Percentiles rank a stretch among this genome's conserved stretches.
These are phyloP conservation scores for Backusella macrospora DNA, from an alignment of 192 early-diverging fungal genomes.

Conservation along the genomic window DNA sequence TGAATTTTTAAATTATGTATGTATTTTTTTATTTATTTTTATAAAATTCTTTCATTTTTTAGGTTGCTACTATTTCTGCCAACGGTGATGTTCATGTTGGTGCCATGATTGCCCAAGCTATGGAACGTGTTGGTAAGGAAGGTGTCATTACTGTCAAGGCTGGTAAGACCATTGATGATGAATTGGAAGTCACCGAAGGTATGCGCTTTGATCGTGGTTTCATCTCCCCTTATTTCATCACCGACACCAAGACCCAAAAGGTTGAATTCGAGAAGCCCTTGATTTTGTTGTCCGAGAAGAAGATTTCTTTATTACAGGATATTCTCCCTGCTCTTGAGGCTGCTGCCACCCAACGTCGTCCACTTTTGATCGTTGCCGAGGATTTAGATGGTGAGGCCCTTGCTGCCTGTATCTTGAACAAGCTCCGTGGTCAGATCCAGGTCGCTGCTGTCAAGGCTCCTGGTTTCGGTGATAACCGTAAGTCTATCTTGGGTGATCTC, in stretches of 20 bases:
- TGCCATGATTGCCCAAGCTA: conserved; percentile 95
- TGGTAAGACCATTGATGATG: conserved; percentile 99
- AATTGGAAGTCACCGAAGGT: conserved; percentile 99
- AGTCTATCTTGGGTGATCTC: conserved; percentile 96
- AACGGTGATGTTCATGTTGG: conserved; percentile 99
- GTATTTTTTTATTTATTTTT: not conserved
- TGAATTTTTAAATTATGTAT: too few relatives aligned
- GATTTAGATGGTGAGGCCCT: conserved; percentile 99
- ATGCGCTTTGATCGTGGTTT: conserved; percentile 99
- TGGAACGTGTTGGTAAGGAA: conserved; percentile 99
- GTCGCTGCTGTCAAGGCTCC: conserved; percentile 99
- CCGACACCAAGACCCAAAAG: conserved; percentile 97
- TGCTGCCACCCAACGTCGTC: conserved; percentile 92
- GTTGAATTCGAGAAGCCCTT: conserved; percentile 99
- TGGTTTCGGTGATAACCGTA: conserved; percentile 99
- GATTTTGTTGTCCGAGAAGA: conserved; percentile 97
- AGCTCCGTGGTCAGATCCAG: conserved; percentile 97
- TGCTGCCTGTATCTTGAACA: conserved; percentile 99
- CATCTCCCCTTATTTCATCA: conserved; percentile 99
- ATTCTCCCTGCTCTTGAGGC: conserved; percentile 95
- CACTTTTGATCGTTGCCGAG: conserved; percentile 97
- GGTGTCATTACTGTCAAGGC: conserved; percentile 99
- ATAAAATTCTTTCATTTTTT: conserved; percentile 1
- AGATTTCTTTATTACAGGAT: conserved; percentile 95
- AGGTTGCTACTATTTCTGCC: conserved; percentile 95